Base-by-base conservation (phyloP, 345 rosid species). In the Limnanthes douglasii region DNA sequence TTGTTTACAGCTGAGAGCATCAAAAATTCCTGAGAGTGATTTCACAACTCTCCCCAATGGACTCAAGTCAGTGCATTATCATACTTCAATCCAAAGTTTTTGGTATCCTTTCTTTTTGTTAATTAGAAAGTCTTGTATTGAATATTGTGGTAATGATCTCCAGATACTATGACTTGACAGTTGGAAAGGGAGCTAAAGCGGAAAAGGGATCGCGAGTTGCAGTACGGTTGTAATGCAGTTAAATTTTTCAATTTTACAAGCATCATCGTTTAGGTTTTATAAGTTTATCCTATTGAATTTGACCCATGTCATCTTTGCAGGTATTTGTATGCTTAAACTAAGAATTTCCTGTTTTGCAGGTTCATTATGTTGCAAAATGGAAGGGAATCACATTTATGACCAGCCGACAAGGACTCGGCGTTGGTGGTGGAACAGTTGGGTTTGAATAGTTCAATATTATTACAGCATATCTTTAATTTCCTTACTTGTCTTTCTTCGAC, bases 311-410 rank as follows among this genome's bases (percentile, higher is more conserved):
- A n/a, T n/a, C 16, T 15, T 8, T 31, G 15, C 37, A 19, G 5
- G 12, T 22, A 21, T 13, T n/a, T 7, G 10, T 26, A 16, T 36
- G 54, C 31, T 24, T 12, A 2, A 2, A 2, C 5, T 7, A 8
- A 7, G 8, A 11, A 20, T n/a, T 8, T 4, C 13, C 2, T 11
- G 4, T 13, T 32, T 34, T 49, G 39, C 46, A 88, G 97, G 76
- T 88, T 51, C 97, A 88, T 59, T 88, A 78, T 56, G 97, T 82
- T 59, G 95, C 97, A 5, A 83, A 78, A 68, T 88, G 97, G 97
- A 88, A 59, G 50, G 85, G 80, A 44, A 59, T 88, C 35, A 88
- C 95, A 13, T 88, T 88, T 60, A 88, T 88, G 97, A 88, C 97
- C 8, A 88, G 95, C 50, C 70, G 97, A 37, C 95, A 88, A 59